Base-by-base conservation (phyloP, 1,139 yeast species). In the Taiozyma onychis region DNA sequence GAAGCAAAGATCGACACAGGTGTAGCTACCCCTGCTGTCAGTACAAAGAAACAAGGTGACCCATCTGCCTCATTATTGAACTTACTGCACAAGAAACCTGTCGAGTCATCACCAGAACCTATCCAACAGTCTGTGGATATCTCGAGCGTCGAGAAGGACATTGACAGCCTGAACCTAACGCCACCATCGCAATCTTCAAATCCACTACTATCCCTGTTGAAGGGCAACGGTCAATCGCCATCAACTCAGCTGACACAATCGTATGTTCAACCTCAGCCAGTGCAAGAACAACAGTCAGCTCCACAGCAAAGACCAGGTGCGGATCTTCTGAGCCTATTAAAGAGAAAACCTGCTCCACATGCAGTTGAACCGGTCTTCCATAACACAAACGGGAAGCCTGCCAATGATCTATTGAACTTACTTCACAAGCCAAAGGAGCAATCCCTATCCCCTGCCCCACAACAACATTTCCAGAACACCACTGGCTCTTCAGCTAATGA, bases 171-270 rank as follows among this genome's bases (percentile, higher is more conserved):
- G 46, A 27, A 34, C 13, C 16, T 44, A 26, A 6, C 43, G 13
- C 34, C 44, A 26, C 39, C 46, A 30, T 22, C 43, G 2, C 43
- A 42, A 42, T 24, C 57, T 37, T 51, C 62, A 6, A 54, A 56
- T 34, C 64, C 66, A 41, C 51, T 66, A 44, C 45, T 63, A 14
- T 55, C 53, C 44, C 50, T 63, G n/a, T 46, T 65, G 48, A 52
- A 51, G 37, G 50, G 49, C 14, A 41, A 50, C 41, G 41, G 35
- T 4, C 35, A n/a, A 26, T 42, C 35, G 8, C 30, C 27, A 34
- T 18, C 42, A 6, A 24, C 22, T 8, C 35, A 45, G 34, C 11
- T 21, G 32, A 28, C 24, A n/a, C 32, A 44, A 27, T 8, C 18
- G 3, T 24, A 39, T 8, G 6, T 43, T 21, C 21, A 30, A n/a